These are phyloP conservation scores for Skeletonema tropicum DNA, from an alignment of 108 stramenopile genomes.

Conservation along the genomic window DNA sequence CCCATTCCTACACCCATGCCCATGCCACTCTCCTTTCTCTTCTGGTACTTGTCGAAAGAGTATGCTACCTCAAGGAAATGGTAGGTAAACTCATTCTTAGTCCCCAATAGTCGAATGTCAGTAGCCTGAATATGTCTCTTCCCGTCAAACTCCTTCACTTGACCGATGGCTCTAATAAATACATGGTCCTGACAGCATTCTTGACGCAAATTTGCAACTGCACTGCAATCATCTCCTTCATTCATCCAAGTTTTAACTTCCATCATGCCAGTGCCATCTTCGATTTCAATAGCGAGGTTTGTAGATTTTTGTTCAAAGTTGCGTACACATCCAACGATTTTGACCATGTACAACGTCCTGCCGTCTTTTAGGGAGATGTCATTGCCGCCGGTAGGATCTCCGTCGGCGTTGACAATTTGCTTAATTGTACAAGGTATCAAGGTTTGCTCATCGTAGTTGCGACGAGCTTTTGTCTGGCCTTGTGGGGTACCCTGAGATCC, in stretches of 20 bases:
- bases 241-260: constrained; percentile 81
- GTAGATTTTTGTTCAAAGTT: constrained; percentile 54
- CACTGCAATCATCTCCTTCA: constrained; percentile 62
- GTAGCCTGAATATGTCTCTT: constrained; percentile 68
- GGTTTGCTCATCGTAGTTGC: constrained; percentile 82
- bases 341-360: constrained; percentile 69
- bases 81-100: constrained; percentile 82
- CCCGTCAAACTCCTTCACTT: constrained; percentile 77
- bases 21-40: constrained; percentile 18
- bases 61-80: constrained; percentile 85
- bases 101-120: constrained; percentile 57
- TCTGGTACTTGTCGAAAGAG: constrained; percentile 56
- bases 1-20: constrained; percentile 30
- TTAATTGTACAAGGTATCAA: constrained; percentile 75
- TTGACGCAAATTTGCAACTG: constrained; percentile 49
- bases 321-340: constrained; percentile 77
- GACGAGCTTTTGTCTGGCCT: constrained; percentile 38
- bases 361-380: constrained; percentile 65
- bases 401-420: constrained; percentile 53
- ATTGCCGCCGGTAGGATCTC: constrained; percentile 44
- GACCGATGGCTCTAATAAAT: constrained; percentile 77
- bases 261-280: constrained; percentile 88
- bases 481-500: constrained; percentile 6
- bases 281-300: constrained; percentile 65
- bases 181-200: constrained; percentile 52